Evolutionary conservation across 805 yeast species (phyloP), one percentile per base, ranked within the genome.

Genomic region (Saccharomyces eubayanus): DNA sequence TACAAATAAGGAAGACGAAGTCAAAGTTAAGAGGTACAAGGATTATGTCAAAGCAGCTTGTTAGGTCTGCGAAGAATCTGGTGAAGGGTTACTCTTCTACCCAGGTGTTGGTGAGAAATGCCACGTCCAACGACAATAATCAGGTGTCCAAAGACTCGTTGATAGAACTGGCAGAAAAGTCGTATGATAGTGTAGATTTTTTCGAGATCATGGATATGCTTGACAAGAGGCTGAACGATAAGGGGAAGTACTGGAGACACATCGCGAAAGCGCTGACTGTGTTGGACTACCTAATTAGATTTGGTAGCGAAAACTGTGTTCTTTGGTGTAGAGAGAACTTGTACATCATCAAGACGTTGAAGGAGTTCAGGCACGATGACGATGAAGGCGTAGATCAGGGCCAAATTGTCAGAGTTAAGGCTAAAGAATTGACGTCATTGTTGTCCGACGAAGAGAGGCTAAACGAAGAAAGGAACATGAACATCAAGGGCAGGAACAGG

Each of bases 181-280:
- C 96, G 0, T 84, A 79, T 66, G 85, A 83, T 53, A 74, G 74
- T 59, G 81, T 85, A 11, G 95, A 88, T 61, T 82, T 89, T 62
- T 77, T 89, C 64, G 95, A 89, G 66, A 82, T 90, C 47, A 87
- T 91, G 95, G 97, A 91, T 65, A 89, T 92, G 85, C 72, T 91
- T 45, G 97, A 91, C 71, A 81, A 89, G 61, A 80, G 98, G 58
- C 74, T 91, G 60, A 91, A 91, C 64, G 97, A 91, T 67, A 91
- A 90, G 75, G 97, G 97, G 55, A 91, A 89, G 69, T 87, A 91
- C 72, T 91, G 97, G 97, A 80, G 96, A 59, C 98, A 91, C 68
- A 91, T 91, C 51, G 90, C 95, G 58, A 92, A 91, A 70, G 84
- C 96, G 1, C 75, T 92, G 58, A 85, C 95, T 0, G 84, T 92